Base-by-base conservation (phyloP, 768 basidiomycete species). In the Cyclocybe cylindracea region DNA sequence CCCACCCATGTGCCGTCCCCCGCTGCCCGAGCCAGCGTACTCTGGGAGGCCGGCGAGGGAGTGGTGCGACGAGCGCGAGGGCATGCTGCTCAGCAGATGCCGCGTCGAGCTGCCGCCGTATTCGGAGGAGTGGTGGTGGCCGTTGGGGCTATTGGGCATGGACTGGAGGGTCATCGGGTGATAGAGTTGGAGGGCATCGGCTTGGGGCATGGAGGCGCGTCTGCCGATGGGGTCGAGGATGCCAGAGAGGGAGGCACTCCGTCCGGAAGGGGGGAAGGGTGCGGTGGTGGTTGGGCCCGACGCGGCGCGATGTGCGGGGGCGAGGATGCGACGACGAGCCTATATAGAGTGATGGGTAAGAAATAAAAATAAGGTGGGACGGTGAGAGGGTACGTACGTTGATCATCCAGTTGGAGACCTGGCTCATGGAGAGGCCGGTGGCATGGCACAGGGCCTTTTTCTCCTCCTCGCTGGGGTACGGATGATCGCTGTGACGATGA, bases 331-430 rank as follows among this genome's bases (percentile, higher is more conserved):
- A 54, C 89, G 82, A 18, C 89, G 81, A 57, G 89, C 89, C 89
- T 91, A 64, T 33, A 56, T 39, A 47, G 43, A 19, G 37, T 48
- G 38, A 57, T 46, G 57, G 55, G 36, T 44, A 29, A 62, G 46
- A 53, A 50, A 40, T 50, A 14, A 34, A 46, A 11, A 51, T 24
- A 40, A 44, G 46, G 24, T 24, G 24, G 24, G 52, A 56, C 43
- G 39, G 49, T 35, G 24, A 32, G 45, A 44, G 24, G 45, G 53
- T 7, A 76, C 70, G 51, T 39, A 78, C 91, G 61, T 93, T 93
- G 63, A 93, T 93, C 91, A 93, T 93, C 91, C 91, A 93, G 67
- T 93, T 93, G 46, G 89, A 91, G 0, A 93, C 89, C 69, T 94
- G 91, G 70, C 79, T 84, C 89, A 93, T 93, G 72, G 85, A 89